These are phyloP conservation scores for Rubus idaeus DNA, from an alignment of 306 rosid genomes.

Conservation along the genomic window DNA sequence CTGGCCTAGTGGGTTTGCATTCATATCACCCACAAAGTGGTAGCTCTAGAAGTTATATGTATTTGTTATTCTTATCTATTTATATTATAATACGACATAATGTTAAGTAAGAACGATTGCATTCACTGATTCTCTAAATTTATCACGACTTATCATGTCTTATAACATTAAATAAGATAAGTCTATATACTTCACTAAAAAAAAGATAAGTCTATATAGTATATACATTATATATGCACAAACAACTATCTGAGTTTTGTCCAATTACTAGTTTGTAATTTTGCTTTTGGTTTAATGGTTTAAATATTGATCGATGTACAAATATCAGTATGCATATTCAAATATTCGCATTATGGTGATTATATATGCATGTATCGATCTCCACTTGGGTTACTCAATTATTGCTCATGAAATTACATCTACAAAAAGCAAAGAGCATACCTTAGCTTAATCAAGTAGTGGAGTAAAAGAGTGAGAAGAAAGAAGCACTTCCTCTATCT, in stretches of 20 bases:
- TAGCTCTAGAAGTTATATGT: background rate
- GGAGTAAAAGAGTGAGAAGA: conserved; percentile 13
- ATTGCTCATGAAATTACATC: conserved; percentile 34
- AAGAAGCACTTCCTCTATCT: conserved; percentile 37
- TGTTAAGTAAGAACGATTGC: background rate
- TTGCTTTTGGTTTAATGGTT: background rate
- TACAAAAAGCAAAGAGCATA: conserved; percentile 29
- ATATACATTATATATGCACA: background rate
- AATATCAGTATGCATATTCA: background rate
- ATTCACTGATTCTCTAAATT: background rate
- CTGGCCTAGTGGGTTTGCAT: background rate
- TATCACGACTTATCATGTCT: background rate
- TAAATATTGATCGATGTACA: background rate
- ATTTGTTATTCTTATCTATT: too few relatives aligned
- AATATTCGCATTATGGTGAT: too few relatives aligned
- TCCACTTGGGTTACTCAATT: conserved; percentile 43
- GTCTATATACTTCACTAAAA: background rate
- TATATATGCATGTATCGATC: background rate
- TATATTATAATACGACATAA: too few relatives aligned
- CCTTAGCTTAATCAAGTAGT: conserved; percentile 6
- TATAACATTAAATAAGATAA: background rate
- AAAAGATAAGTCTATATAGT: background rate
- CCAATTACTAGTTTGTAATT: background rate
- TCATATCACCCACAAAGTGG: conserved; percentile 13
- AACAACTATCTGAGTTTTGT: background rate